phyloP scores from a whole-genome alignment of 164 flowering plant species.

The Houttuynia cordata region DNA sequence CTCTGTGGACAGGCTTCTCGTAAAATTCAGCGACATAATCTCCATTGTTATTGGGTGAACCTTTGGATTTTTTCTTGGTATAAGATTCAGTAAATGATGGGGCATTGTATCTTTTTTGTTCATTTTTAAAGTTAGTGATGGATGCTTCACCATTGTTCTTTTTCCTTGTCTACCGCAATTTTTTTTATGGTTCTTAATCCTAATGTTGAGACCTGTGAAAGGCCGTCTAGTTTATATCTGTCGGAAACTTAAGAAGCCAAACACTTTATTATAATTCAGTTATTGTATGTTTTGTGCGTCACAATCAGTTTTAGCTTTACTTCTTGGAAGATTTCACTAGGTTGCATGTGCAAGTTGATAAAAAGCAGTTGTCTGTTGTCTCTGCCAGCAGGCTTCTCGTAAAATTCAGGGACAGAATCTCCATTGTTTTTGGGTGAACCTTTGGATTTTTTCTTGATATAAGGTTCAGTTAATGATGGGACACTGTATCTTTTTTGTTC shows the following conservation, averaged over 20 bases:
- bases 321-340: no score
- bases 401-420: conserved; percentile 5
- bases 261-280: no score
- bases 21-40: conserved; percentile 6
- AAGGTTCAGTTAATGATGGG: conserved; percentile 19
- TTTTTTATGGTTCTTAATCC: no score
- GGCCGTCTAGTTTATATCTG: no score
- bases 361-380: conserved; percentile 16
- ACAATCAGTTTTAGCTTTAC: no score
- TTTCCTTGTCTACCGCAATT: no score
- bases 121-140: no score
- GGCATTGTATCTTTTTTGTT: conserved; percentile 2
- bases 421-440: conserved; percentile 23
- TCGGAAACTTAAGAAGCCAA: no score
- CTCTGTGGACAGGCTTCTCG: conserved; percentile 8
- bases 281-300: no score
- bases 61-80: conserved; percentile 3
- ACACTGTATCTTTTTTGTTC: conserved; percentile 2
- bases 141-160: no score
- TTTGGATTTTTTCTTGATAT: conserved; percentile 2
- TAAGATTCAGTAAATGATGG: conserved; percentile 18
- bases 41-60: conserved; percentile 23
- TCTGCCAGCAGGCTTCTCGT: conserved; percentile 9
- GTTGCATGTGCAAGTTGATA: neutral
- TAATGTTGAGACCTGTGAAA: no score